Base-by-base conservation (phyloP, 805 yeast species). In the Saitoella complicata region DNA sequence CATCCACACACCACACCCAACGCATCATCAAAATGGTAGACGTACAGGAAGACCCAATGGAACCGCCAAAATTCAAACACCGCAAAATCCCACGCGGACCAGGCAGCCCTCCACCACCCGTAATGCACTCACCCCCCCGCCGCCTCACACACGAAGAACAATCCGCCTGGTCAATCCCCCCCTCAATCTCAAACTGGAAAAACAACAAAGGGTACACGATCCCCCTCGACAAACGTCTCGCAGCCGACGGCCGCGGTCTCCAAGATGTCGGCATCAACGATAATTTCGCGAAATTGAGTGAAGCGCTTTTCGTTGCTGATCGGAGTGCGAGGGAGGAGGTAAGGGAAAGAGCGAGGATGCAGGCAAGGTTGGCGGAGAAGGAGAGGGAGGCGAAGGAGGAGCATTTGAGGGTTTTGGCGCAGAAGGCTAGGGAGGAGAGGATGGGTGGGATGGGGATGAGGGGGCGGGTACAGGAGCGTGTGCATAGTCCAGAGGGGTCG, bases 151-250 rank as follows among this genome's bases (percentile, higher is more conserved):
- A 74, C 31, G 83, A 79, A 51, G 94, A 86, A 44, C 81, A 76
- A 50, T 75, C 72, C 31, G 70, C 73, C 49, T 88, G 96, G 95
- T 70, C 71, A 41, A 85, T 91, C 32, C 97, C 97, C 0, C 78
- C 94, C 0, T 84, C 93, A 1, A 73, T 88, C 0, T 88, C 97
- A 1, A 85, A 84, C 59, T 91, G 97, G 96, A 87, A 86, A 60
- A 91, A 91, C 59, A 83, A 87, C 11, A 80, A 82, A 53, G 96
- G 97, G 1, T 84, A 76, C 57, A 76, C 94, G 0, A 78, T 87
- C 39, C 76, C 80, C 0, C 60, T 87, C 37, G 94, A 86, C 45
- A 82, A 80, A 55, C 67, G 96, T 47, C 65, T 83, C 45, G 78
- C 79, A 1, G 70, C 71, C 9, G 70, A 66, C 45, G 68, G 68